Base-by-base conservation (phyloP, 2,329 filamentous ascomycete species). In the Penicillium sp. region DNA sequence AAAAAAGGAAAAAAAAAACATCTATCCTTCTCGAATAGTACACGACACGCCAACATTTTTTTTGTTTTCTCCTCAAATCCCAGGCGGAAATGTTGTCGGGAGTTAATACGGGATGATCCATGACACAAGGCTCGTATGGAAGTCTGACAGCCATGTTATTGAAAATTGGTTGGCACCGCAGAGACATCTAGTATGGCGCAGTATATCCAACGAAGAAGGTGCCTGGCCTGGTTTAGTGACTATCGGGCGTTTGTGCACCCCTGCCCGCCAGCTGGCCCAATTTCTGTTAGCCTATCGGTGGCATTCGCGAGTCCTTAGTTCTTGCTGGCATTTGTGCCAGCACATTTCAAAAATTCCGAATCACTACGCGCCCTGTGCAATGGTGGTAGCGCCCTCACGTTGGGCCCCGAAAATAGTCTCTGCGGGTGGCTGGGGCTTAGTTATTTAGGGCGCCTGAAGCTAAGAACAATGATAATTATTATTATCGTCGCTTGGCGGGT, bases 291-390 rank as follows among this genome's bases (percentile, higher is more conserved):
- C 10, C 25, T 14, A 33, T 10, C 25, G 14, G 37, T 14, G 26
- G 16, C 30, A 33, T 46, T 22, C 49, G 28, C 49, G 48, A 53
- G 48, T 55, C 30, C 45, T 22, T 35, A 22, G 10, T 51, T 22
- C 48, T 33, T 51, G 48, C 30, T 37, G 40, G 28, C 48, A 35
- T 26, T 40, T 33, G 40, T 57, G 55, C 55, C 59, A 57, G 45
- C 49, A 16, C 59, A 54, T 7, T 22, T 43, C 33, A 37, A 28
- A 46, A 42, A 22, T 35, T 55, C 48, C 25, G 55, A 54, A 54
- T 58, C 51, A 42, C 55, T 55, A 54, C 48, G 49, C 43, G 52
- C 52, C 42, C 26, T 58, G 37, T 49, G 43, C 45, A 49, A 54
- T 35, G 22, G 14, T 30, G 33, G 49, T 19, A 43, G 38, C n/a